Conservation (phyloP, 192 early-diverging fungal species). For the Mortierella alpina region DNA sequence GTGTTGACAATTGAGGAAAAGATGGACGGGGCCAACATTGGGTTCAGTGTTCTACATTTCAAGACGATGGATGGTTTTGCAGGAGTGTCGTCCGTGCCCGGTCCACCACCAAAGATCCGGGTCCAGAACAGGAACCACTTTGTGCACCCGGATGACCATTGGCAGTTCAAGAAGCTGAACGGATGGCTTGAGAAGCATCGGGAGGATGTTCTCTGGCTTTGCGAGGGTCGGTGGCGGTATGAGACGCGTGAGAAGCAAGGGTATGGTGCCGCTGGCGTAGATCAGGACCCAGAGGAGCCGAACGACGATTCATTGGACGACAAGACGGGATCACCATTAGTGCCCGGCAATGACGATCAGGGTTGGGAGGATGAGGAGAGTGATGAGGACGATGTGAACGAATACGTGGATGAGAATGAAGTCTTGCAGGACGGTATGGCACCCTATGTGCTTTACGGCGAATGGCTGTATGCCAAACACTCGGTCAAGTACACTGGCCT, state of each 20-base stretch:
- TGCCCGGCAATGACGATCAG: slow-evolving; percentile 13
- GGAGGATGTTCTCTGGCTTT: slow-evolving; percentile 36
- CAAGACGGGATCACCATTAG: neutral
- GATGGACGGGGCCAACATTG: slow-evolving; percentile 53
- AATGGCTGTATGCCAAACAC: slow-evolving; percentile 51
- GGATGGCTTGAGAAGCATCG: slow-evolving; percentile 42
- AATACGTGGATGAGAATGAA: slow-evolving; percentile 47
- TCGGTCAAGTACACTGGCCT: slow-evolving; percentile 51
- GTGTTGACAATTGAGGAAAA: slow-evolving; percentile 49
- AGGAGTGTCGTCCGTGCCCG: slow-evolving; percentile 6
- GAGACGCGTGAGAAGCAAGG: neutral
- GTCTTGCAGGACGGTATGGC: slow-evolving; percentile 51
- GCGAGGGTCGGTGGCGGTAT: slow-evolving; percentile 41
- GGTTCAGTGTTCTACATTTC: slow-evolving; percentile 52
- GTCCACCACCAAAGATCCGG: slow-evolving; percentile 42
- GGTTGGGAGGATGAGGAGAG: slow-evolving; percentile 29
- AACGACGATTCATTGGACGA: neutral
- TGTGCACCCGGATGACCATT: slow-evolving; percentile 54
- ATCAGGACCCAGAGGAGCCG: neutral
- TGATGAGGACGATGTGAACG: slow-evolving; percentile 33
- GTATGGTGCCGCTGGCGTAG: neutral
- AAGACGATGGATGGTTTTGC: slow-evolving; percentile 36
- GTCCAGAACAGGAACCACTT: slow-evolving; percentile 52
- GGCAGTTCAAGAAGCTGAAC: slow-evolving; percentile 54
- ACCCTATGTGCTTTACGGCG: slow-evolving; percentile 53